These are phyloP conservation scores for Zygnema circumcarinatum DNA, from an alignment of 139 green algal species.

Conservation along the genomic window DNA sequence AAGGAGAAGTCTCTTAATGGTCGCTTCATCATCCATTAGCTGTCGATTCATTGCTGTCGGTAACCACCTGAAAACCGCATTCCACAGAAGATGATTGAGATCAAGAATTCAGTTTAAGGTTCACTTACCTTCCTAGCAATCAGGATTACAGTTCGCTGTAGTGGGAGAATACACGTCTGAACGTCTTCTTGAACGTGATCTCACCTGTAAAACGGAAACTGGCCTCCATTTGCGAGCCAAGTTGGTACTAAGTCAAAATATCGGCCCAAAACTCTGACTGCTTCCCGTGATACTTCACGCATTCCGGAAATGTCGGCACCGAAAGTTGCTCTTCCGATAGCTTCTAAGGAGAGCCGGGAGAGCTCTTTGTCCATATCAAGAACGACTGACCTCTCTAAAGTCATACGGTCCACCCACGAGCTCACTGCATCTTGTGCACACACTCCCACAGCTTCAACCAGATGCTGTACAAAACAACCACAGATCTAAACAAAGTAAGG, in stretches of 20 bases:
- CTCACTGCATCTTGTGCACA: background rate
- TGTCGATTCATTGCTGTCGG: background rate
- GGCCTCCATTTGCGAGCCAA: background rate
- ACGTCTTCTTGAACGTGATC: too few species aligned
- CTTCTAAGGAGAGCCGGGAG: background rate
- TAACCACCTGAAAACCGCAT: background rate
- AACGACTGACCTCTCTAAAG: background rate
- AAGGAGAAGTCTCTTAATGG: background rate
- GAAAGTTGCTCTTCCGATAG: slow-evolving; percentile 13
- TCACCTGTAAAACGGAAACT: background rate
- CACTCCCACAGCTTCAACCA: background rate
- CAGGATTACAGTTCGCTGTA: too few species aligned
- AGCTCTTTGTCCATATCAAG: slow-evolving; percentile 20
- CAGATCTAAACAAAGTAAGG: too few species aligned
- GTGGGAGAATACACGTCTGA: too few species aligned
- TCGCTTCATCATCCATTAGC: background rate
- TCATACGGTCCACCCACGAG: background rate
- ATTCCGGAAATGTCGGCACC: background rate
- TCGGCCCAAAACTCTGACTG: background rate
- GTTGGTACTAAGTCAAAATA: background rate
- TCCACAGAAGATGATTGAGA: too few species aligned
- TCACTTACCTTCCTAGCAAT: too few species aligned
- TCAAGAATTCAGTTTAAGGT: too few species aligned
- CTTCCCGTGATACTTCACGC: background rate
- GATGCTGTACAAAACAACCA: background rate